Conservation (phyloP, 306 rosid species). For the Ormosia semicastrata region DNA sequence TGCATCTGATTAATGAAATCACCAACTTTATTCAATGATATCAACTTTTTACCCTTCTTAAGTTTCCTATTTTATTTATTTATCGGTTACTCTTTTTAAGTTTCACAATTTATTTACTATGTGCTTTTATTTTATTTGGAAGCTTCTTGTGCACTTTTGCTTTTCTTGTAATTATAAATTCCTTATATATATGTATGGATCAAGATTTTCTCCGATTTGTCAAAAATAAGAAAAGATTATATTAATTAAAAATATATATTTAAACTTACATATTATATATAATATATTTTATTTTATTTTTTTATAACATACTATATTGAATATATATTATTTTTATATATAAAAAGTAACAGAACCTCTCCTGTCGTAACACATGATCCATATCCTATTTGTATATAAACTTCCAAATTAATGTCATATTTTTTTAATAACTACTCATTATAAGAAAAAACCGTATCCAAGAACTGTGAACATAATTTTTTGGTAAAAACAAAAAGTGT, state of each 20-base stretch:
- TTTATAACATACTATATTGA: too few species aligned
- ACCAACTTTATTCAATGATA: conserved; percentile 26
- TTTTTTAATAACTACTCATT: neutral
- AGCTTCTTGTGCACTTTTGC: neutral
- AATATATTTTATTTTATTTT: too few species aligned
- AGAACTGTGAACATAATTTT: neutral
- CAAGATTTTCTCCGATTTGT: too few species aligned
- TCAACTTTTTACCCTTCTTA: conserved; percentile 1
- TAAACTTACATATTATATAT: too few species aligned
- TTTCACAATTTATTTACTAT: neutral
- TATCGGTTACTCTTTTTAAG: neutral
- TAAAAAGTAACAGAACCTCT: too few species aligned
- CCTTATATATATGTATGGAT: too few species aligned
- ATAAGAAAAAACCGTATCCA: neutral
- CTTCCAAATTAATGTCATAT: neutral
- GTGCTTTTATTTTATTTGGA: neutral
- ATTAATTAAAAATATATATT: too few species aligned
- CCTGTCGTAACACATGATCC: too few species aligned
- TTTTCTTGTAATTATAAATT: neutral
- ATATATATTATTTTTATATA: too few species aligned
- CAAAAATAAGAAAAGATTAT: too few species aligned
- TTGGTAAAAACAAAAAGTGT: neutral
- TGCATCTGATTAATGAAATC: conserved; percentile 1
- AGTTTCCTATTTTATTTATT: too few species aligned
- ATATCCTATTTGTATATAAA: too few species aligned